These are phyloP conservation scores for Sporothrix luriei DNA, from an alignment of 2,329 filamentous ascomycete genomes.

Conservation along the genomic window DNA sequence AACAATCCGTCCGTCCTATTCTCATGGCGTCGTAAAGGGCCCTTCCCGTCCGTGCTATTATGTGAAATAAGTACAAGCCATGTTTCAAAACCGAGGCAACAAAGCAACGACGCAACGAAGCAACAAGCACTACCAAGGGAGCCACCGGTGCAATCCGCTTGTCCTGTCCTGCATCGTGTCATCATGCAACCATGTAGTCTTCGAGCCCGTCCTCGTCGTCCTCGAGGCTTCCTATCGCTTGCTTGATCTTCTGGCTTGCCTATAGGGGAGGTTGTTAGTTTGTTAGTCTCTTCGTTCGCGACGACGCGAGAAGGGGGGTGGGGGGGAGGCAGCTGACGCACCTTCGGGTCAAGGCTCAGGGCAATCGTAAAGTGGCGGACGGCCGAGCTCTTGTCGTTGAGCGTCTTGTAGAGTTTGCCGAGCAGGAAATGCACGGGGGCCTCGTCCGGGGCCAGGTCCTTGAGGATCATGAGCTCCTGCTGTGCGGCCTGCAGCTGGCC, in stretches of 20 bases:
- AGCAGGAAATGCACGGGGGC: conserved; percentile 95
- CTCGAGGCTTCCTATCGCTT: conserved; percentile 90
- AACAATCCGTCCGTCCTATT: background rate
- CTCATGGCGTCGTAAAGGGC: conserved; percentile 3
- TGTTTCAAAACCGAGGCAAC: too few relatives aligned
- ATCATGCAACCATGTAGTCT: conserved; percentile 64
- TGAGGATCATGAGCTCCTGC: conserved; percentile 81
- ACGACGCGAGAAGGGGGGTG: background rate
- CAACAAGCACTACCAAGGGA: background rate
- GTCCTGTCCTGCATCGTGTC: conserved; percentile 11
- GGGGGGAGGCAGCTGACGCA: background rate
- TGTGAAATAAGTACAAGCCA: conserved; percentile 12
- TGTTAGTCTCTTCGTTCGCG: background rate
- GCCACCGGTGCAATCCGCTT: conserved; percentile 9
- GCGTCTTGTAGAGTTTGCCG: conserved; percentile 75
- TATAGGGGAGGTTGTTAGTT: conserved; percentile 46
- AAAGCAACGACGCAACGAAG: background rate
- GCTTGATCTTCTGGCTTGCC: conserved; percentile 93
- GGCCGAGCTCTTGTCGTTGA: conserved; percentile 75
- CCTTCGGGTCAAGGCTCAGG: conserved; percentile 94
- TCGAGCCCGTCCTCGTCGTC: conserved; percentile 74
- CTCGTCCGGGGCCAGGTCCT: conserved; percentile 90
- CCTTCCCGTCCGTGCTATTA: background rate
- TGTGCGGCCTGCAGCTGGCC: conserved; percentile 71
- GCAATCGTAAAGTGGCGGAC: conserved; percentile 94